Percentiles rank a stretch among this genome's conserved stretches.
phyloP scores from a whole-genome alignment of 2,329 filamentous ascomycete species.

The Periconia macrospinosa region DNA sequence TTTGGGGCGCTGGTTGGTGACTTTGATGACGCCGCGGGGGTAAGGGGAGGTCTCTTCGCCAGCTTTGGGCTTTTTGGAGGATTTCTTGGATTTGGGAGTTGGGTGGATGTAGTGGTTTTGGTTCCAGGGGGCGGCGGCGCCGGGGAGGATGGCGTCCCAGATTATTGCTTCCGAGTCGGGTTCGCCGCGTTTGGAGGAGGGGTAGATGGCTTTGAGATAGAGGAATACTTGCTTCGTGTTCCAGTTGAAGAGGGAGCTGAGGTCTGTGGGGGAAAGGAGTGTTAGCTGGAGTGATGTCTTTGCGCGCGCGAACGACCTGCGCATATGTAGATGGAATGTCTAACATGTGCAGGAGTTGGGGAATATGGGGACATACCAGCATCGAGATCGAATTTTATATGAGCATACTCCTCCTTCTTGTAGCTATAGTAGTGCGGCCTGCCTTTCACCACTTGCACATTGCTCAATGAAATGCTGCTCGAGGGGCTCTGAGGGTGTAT shows the following conservation, averaged over 20 bases:
- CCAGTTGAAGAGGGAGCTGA: constrained; percentile 94
- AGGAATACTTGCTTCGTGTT: constrained; percentile 99
- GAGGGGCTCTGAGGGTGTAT: constrained; percentile 68
- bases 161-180: constrained; percentile 72
- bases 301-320: not conserved
- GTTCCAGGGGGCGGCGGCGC: constrained; percentile 61
- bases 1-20: constrained; percentile 87
- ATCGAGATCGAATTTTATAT: constrained; percentile 90
- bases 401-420: constrained; percentile 93
- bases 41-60: constrained; percentile 22
- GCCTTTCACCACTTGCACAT: constrained; percentile 86
- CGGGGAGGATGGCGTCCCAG: constrained; percentile 93
- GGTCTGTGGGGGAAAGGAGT: constrained; percentile 55
- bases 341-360: not conserved
- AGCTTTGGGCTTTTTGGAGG: constrained; percentile 44
- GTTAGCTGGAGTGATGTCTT: not conserved
- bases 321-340: not conserved
- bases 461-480: constrained; percentile 67
- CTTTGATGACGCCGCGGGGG: constrained; percentile 68
- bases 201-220: constrained; percentile 83
- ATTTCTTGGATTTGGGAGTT: constrained; percentile 57
- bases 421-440: constrained; percentile 93
- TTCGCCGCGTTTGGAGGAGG: constrained; percentile 47
- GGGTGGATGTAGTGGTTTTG: constrained; percentile 56
- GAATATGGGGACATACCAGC: constrained; percentile 54